Base-by-base conservation (phyloP, 495 filamentous ascomycete genomes). In the Penicillium nucicola region DNA sequence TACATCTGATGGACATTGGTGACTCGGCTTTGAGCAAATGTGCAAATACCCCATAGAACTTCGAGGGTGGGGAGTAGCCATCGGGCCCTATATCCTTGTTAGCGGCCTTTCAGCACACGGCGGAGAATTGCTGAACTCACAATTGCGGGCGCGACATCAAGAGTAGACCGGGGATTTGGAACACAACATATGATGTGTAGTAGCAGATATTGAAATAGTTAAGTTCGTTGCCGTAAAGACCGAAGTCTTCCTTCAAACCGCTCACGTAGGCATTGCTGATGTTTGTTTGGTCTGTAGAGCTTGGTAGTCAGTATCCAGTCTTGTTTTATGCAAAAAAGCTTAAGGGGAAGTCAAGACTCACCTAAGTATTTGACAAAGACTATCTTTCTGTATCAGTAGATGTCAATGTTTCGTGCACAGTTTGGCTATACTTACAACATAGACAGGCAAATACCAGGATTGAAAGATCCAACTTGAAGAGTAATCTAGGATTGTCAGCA, bases 161-260 rank as follows among this genome's bases (percentile, higher is more conserved):
- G 2, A 71, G 56, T 2, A 71, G 39, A 11, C 66, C 63, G 1
- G 68, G 68, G 1, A 71, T 62, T 39, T 71, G 68, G 20, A 71
- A 71, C 4, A 71, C 52, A n/a, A 71, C 66, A 44, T 71, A 71
- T 44, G 68, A 59, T 2, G 66, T 66, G 36, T 55, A 69, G 31
- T 71, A 71, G 50, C 68, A 71, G 15, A 72, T 48, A 57, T 71
- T 65, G 48, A 66, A 66, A 50, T 75, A 71, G 35, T 71, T 72
- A n/a, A 74, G 55, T 55, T 86, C 63, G 41, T 78, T 80, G 3
- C 81, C 79, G 31, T 77, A 71, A n/a, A 86, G 66, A 12, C 64
- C 55, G 13, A 85, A 69, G 42, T 83, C 80, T 50, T 84, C 81
- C 45, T 84, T 82, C 64, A 84, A 79, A 1, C 80, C 80, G 19